Percentiles rank a stretch among this genome's conserved stretches.
phyloP scores from a whole-genome alignment of 495 filamentous ascomycete species.

The Halenospora varia region DNA sequence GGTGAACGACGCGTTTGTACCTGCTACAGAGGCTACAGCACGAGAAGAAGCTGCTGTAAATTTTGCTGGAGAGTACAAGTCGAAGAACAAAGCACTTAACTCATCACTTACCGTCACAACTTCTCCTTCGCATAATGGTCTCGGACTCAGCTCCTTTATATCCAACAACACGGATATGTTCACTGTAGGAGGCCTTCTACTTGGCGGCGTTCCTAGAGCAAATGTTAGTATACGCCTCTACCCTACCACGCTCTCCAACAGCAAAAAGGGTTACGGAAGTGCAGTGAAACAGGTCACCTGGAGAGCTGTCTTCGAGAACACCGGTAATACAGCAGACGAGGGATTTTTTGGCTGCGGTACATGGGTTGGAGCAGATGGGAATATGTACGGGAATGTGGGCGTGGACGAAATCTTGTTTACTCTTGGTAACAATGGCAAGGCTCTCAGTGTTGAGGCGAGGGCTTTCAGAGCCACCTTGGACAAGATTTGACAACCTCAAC shows the following conservation, averaged over 20 bases:
- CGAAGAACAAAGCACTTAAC: conserved; percentile 23
- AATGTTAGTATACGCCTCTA: conserved; percentile 40
- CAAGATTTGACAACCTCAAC: too few relatives aligned
- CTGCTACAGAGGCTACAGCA: conserved; percentile 41
- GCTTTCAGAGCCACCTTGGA: conserved; percentile 41
- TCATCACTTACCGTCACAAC: conserved; percentile 28
- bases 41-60: conserved; percentile 36
- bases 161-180: conserved; percentile 45
- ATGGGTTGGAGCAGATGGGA: conserved; percentile 41
- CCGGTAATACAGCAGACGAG: conserved; percentile 21
- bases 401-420: conserved; percentile 50
- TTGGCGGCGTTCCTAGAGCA: conserved; percentile 16
- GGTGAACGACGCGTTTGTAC: conserved; percentile 23
- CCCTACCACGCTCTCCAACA: conserved; percentile 38
- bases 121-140: conserved; percentile 31
- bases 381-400: conserved; percentile 35
- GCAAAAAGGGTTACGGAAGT: conserved; percentile 17
- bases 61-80: conserved; percentile 40
- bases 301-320: conserved; percentile 39
- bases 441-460: conserved; percentile 38
- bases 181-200: conserved; percentile 29
- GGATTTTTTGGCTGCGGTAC: conserved; percentile 37
- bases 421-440: conserved; percentile 33
- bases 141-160: conserved; percentile 40
- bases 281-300: conserved; percentile 31